These are phyloP conservation scores for Cryptococcus floricola DNA, from an alignment of 1,284 basidiomycete genomes.

Conservation along the genomic window DNA sequence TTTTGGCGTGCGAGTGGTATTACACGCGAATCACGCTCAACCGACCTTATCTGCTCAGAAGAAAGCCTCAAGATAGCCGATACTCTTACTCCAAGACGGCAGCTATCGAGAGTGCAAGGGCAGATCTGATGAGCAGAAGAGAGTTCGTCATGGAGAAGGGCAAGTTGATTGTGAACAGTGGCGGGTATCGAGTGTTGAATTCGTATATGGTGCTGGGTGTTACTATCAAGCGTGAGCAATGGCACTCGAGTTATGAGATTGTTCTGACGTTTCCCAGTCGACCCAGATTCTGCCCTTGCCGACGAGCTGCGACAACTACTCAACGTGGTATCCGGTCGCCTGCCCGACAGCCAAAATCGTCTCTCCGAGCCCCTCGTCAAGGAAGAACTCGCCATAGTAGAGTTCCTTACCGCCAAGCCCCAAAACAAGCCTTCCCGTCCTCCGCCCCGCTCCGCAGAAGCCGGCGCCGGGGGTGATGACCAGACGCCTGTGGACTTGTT, in stretches of 20 bases:
- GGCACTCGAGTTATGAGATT: neutral
- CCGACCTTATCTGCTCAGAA: slow-evolving; percentile 48
- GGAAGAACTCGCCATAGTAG: slow-evolving; percentile 50
- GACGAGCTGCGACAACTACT: slow-evolving; percentile 49
- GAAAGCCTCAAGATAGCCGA: slow-evolving; percentile 46
- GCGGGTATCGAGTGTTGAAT: slow-evolving; percentile 49
- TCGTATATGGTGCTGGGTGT: slow-evolving; percentile 51
- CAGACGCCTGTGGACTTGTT: slow-evolving; percentile 45
- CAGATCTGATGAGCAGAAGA: slow-evolving; percentile 47
- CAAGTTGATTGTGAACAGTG: slow-evolving; percentile 47
- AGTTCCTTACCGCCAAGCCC: slow-evolving; percentile 48
- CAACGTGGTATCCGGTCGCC: slow-evolving; percentile 49
- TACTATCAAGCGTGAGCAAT: slow-evolving; percentile 47
- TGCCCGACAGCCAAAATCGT: slow-evolving; percentile 44
- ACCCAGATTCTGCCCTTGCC: slow-evolving; percentile 48
- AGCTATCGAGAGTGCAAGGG: slow-evolving; percentile 50
- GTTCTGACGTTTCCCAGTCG: slow-evolving; percentile 28
- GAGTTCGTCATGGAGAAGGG: slow-evolving; percentile 50
- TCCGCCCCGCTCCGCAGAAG: slow-evolving; percentile 5
- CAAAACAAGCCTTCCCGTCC: slow-evolving; percentile 15
- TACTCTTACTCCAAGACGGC: slow-evolving; percentile 50
- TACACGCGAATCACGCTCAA: slow-evolving; percentile 49
- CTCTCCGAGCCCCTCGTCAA: slow-evolving; percentile 50
- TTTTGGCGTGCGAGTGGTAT: slow-evolving; percentile 47
- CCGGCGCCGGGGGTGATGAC: slow-evolving; percentile 22